Percentiles rank a stretch among this genome's conserved stretches.
Conservation (phyloP, 345 rosid genomes). For the Gynandropsis gynandra region DNA sequence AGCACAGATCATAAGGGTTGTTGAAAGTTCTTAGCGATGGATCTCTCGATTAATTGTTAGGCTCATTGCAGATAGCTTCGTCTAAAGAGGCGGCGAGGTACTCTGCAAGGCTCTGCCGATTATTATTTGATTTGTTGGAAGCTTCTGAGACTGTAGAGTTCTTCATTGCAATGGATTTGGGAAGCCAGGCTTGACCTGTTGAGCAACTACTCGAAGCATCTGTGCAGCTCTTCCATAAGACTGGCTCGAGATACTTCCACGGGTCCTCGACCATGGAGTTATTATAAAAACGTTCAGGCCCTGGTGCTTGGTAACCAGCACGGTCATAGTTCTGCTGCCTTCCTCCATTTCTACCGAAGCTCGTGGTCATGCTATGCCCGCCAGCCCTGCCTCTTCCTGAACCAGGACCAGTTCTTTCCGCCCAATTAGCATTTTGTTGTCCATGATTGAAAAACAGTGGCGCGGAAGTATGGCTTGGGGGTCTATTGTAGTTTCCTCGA, state of each 20-base stretch:
- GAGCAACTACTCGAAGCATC: slow-evolving; percentile 26
- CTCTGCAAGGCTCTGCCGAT: slow-evolving; percentile 66
- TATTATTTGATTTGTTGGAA: slow-evolving; percentile 31
- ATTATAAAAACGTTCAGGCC: slow-evolving; percentile 43
- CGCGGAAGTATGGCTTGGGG: slow-evolving; percentile 28
- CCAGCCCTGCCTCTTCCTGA: slow-evolving; percentile 46
- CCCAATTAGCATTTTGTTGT: slow-evolving; percentile 34
- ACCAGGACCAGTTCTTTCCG: slow-evolving; percentile 31
- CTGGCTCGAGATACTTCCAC: slow-evolving; percentile 57
- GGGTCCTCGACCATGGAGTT: slow-evolving; percentile 83
- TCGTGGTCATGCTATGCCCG: slow-evolving; percentile 26
- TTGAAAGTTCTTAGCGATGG: no score
- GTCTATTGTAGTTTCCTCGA: slow-evolving; percentile 25
- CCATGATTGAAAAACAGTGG: slow-evolving; percentile 35
- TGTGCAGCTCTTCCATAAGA: slow-evolving; percentile 41
- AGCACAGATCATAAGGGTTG: no score
- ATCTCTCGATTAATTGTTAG: slow-evolving; percentile 24
- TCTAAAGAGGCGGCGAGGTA: slow-evolving; percentile 75
- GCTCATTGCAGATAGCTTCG: slow-evolving; percentile 37
- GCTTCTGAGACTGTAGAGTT: slow-evolving; percentile 39
- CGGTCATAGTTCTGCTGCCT: slow-evolving; percentile 34
- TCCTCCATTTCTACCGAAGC: slow-evolving; percentile 39
- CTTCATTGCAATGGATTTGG: slow-evolving; percentile 43
- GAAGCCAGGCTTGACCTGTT: slow-evolving; percentile 46
- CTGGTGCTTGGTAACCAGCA: slow-evolving; percentile 17